phyloP scores from a whole-genome alignment of 2,329 filamentous ascomycete genomes.

The Penicillium sp. region DNA sequence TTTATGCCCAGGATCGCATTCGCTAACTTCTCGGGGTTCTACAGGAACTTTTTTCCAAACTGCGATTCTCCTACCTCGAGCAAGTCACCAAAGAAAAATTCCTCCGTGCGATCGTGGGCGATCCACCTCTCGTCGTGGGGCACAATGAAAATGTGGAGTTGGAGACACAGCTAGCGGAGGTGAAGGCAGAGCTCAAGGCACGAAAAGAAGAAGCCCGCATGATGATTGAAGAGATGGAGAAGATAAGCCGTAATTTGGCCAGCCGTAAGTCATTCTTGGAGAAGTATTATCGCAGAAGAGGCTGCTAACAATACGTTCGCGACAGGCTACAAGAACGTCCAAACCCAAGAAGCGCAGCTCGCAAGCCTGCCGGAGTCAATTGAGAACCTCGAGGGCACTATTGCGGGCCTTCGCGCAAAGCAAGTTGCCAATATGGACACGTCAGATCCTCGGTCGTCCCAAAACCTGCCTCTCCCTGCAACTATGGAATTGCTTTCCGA shows the following conservation, averaged over 20 bases:
- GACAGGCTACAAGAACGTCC: constrained; percentile 55
- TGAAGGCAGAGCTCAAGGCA: constrained; percentile 74
- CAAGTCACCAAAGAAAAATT: constrained; percentile 99
- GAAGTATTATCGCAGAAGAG: background rate
- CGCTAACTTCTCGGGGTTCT: background rate
- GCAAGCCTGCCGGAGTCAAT: constrained; percentile 55
- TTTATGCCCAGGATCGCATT: background rate
- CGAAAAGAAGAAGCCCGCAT: constrained; percentile 77
- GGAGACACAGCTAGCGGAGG: constrained; percentile 66
- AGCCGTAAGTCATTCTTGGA: constrained; percentile 41
- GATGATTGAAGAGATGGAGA: constrained; percentile 72
- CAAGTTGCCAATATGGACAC: constrained; percentile 64
- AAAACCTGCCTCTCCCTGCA: constrained; percentile 42
- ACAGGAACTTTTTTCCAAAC: constrained; percentile 86
- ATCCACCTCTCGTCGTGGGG: constrained; percentile 82
- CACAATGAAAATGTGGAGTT: constrained; percentile 78
- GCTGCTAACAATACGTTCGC: background rate
- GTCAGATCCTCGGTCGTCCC: constrained; percentile 40
- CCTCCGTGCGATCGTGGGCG: constrained; percentile 85
- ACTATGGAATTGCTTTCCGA: constrained; percentile 43
- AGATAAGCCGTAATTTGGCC: constrained; percentile 65
- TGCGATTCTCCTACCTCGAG: constrained; percentile 96
- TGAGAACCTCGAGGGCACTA: constrained; percentile 51
- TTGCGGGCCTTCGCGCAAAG: constrained; percentile 54
- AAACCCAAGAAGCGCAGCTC: constrained; percentile 54